Conservation (phyloP, 2,329 filamentous ascomycete genomes). For the Raffaelea deltoideospora region DNA sequence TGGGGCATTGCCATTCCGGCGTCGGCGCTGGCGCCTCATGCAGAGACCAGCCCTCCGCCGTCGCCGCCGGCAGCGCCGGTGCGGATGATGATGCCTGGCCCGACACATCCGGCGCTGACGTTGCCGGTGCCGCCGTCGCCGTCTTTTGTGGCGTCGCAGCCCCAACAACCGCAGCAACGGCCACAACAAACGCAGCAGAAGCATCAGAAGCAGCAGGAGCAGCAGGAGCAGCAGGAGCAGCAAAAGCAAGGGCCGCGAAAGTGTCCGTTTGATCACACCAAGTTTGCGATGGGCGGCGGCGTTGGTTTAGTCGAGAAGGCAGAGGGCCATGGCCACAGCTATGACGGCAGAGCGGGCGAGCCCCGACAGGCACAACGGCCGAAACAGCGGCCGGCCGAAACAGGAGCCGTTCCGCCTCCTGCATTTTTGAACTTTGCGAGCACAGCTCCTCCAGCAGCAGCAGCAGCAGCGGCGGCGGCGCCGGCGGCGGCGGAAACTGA, state of each 20-base stretch:
- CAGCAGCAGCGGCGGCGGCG: neutral
- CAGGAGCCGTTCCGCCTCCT: too few relatives aligned
- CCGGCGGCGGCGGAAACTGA: conserved; percentile 2
- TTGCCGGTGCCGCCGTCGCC: too few relatives aligned
- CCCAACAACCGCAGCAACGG: too few relatives aligned
- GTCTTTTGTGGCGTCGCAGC: too few relatives aligned
- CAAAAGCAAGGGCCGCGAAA: conserved; percentile 18
- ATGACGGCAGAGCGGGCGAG: too few relatives aligned
- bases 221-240: neutral
- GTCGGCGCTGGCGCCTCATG: conserved; percentile 16
- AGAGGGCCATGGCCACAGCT: too few relatives aligned
- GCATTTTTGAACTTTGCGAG: too few relatives aligned
- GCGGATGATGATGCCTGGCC: conserved; percentile 26
- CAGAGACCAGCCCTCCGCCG: conserved; percentile 24
- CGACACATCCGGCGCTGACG: too few relatives aligned
- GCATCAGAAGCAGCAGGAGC: conserved; percentile 3
- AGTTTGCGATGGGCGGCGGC: conserved; percentile 8
- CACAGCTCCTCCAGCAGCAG: neutral
- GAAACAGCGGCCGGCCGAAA: neutral
- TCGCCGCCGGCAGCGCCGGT: conserved; percentile 45
- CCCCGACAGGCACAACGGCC: conserved; percentile 1
- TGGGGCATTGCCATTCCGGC: conserved; percentile 78
- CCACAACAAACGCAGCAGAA: too few relatives aligned
- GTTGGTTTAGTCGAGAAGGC: too few relatives aligned
- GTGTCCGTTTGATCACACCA: conserved; percentile 37